These are phyloP conservation scores for Ophiocordyceps sinensis DNA, from an alignment of 2,329 filamentous ascomycete species.

Conservation along the genomic window DNA sequence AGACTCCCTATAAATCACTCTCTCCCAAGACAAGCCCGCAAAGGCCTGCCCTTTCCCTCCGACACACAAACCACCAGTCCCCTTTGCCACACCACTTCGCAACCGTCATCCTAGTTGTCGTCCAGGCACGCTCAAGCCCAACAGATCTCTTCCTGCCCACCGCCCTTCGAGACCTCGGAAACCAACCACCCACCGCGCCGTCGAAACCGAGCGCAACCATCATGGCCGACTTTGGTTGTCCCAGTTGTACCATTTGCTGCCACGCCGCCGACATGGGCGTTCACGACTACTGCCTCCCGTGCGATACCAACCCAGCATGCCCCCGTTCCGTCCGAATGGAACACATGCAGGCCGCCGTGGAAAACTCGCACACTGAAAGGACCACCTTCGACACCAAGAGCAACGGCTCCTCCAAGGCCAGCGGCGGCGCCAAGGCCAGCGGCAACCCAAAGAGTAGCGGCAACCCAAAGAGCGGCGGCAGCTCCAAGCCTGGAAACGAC, in stretches of 20 bases:
- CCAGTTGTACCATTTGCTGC: slow-evolving; percentile 17
- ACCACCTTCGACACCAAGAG: background rate
- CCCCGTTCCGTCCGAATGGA: slow-evolving; percentile 3
- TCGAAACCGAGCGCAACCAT: background rate
- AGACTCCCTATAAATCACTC: too few relatives aligned
- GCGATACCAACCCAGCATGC: slow-evolving; percentile 10
- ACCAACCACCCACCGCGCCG: background rate
- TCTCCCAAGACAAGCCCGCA: too few relatives aligned
- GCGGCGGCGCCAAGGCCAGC: background rate
- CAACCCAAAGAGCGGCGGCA: background rate
- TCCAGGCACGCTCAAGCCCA: background rate
- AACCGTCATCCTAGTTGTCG: too few relatives aligned
- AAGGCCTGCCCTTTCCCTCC: too few relatives aligned
- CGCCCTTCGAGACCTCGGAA: background rate
- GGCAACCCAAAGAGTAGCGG: background rate
- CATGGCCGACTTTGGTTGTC: background rate
- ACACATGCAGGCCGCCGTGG: background rate
- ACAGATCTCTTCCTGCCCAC: background rate
- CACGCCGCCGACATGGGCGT: slow-evolving; percentile 14
- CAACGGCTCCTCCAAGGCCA: background rate
- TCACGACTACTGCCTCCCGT: slow-evolving; percentile 18
- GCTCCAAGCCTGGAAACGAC: background rate
- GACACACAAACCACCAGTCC: too few relatives aligned
- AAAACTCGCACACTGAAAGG: background rate
- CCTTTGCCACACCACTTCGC: too few relatives aligned